Percentiles rank a stretch among this genome's conserved stretches.
Conservation (phyloP, 2,329 filamentous ascomycete species). For the Anisogramma anomala region DNA sequence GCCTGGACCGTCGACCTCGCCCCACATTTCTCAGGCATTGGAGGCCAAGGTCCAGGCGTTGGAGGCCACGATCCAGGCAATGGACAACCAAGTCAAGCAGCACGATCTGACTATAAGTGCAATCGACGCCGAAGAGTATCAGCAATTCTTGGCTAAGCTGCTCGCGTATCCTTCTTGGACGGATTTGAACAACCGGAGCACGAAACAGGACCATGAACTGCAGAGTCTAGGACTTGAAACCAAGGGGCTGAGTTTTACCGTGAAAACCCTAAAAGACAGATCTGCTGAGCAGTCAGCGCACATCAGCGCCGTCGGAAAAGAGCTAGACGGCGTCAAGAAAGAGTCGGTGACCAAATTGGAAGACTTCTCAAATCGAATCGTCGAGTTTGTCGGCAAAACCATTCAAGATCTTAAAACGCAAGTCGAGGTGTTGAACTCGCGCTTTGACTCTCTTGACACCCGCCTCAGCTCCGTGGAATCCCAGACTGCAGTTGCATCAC, state of each 20-base stretch:
- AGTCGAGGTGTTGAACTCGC: not conserved
- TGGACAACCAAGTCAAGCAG: not conserved
- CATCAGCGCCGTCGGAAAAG: too few relatives aligned
- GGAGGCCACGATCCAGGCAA: not conserved
- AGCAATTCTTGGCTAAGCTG: conserved; percentile 1
- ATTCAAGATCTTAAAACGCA: not conserved
- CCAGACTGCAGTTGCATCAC: too few relatives aligned
- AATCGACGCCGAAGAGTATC: conserved; percentile 4
- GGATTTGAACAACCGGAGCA: not conserved
- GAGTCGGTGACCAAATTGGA: not conserved
- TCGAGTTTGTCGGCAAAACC: not conserved
- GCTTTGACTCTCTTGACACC: too few relatives aligned
- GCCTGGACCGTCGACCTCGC: not conserved
- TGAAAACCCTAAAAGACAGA: not conserved
- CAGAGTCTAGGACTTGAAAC: not conserved
- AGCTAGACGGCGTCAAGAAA: too few relatives aligned
- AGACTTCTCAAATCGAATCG: conserved; percentile 1
- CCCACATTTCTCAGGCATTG: not conserved
- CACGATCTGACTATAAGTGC: not conserved
- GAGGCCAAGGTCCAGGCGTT: not conserved
- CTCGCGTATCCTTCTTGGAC: conserved; percentile 2
- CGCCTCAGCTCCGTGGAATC: not conserved
- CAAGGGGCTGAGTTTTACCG: not conserved
- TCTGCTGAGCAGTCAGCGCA: too few relatives aligned
- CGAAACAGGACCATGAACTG: not conserved